These are phyloP conservation scores for Heliamphora pulchella DNA, from an alignment of 179 eudicot genomes.

Conservation along the genomic window DNA sequence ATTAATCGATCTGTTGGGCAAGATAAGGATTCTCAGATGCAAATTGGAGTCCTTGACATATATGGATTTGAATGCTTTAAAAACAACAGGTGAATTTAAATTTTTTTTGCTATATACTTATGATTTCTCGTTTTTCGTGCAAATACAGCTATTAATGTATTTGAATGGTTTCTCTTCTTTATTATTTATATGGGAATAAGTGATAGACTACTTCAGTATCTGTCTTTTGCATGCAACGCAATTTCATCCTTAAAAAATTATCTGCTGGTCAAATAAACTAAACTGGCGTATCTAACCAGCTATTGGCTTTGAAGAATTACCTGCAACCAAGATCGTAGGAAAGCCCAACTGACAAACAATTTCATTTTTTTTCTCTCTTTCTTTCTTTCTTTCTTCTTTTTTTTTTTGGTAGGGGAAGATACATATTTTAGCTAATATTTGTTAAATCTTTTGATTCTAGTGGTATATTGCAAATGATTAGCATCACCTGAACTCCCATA, in stretches of 20 bases:
- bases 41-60: slow-evolving; percentile 92
- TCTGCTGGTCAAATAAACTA: not conserved
- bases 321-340: not conserved
- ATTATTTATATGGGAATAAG: no score
- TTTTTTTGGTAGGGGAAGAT: not conserved
- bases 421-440: not conserved
- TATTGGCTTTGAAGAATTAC: not conserved
- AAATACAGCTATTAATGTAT: not conserved
- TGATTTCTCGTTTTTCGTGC: not conserved
- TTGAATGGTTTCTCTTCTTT: not conserved
- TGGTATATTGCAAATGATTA: not conserved
- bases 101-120: not conserved
- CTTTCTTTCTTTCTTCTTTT: not conserved
- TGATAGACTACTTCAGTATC: not conserved
- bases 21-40: slow-evolving; percentile 57
- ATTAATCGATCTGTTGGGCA: slow-evolving; percentile 92
- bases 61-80: slow-evolving; percentile 98
- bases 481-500: not conserved
- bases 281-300: not conserved
- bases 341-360: not conserved
- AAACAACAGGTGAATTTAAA: slow-evolving; percentile 53
- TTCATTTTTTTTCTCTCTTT: not conserved
- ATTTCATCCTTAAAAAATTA: not conserved
- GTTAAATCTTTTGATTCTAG: not conserved
- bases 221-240: not conserved